Base-by-base conservation (phyloP, 2,329 filamentous ascomycete genomes). In the Didymella arachidicola region DNA sequence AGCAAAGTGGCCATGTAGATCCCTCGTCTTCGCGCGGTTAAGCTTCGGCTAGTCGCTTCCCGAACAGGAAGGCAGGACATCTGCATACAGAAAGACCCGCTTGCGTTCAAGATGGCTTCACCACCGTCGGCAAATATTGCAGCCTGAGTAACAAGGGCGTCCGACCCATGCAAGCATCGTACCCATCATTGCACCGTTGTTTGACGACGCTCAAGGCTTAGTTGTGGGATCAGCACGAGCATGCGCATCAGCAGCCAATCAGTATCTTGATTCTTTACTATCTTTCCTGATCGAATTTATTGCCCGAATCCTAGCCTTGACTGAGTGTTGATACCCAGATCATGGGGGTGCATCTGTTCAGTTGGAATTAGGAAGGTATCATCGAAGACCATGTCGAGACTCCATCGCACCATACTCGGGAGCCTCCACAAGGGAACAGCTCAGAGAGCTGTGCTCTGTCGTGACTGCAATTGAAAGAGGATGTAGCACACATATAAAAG, bases 361-460 rank as follows among this genome's bases (percentile, higher is more conserved):
- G 32, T 50, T 47, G 45, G 32, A 8, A 55, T 52, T 47, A 60
- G 57, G 57, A 60, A 55, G 57, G 57, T 60, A 47, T 55, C 41
- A 55, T 52, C 38, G 42, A 29, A 12, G 3, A 7, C 8, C 34
- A 30, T 10, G 6, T 45, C 19, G 10, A 34, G 4, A 10, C 27
- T 18, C 41, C 32, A 44, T 60, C 30, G 44, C 41, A 44, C 39
- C 42, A 48, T 55, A 22, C 14, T n/a, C 47, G 8, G 14, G 7
- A 34, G 3, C 2, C 18, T 19, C 18, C 26, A n/a, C n/a, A 25
- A 41, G 51, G 4, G 32, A 16, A 11, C 27, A 10, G 3, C 36
- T 39, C 25, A 30, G n/a, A 25, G 41, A 7, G 12, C 18, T 4
- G 10, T 1, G 2, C 14, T 4, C 22, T 41, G 18, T 25, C n/a